Evolutionary conservation across 441 rosid species (phyloP), one percentile per base, ranked within the genome.

Genomic region (Erodium texanum): DNA sequence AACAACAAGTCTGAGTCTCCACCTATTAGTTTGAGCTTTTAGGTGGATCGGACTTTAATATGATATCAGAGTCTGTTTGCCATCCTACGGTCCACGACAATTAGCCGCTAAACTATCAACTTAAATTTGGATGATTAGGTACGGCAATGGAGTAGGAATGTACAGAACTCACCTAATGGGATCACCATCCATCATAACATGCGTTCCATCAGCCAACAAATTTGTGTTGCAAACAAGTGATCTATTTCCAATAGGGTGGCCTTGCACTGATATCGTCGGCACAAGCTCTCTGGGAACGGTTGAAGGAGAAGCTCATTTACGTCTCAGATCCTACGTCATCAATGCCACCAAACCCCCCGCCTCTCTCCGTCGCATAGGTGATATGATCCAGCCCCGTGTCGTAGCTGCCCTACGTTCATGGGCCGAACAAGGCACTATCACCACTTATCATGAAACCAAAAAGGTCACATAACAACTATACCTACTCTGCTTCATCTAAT

Each of bases 111-210:
- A n/a, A n/a, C n/a, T n/a, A n/a, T 27, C 32, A 4, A 27, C 4
- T 1, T 1, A 27, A 27, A 4, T 1, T 27, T 27, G 32, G 32
- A 27, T 27, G 32, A 0, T 16, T 16, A 14, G 16, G 9, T 62
- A 22, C 16, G 81, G 80, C 1, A 77, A 77, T 45, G 84, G 83
- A 19, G 77, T 14, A 34, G 82, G 81, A 29, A 11, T 82, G 75
- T 72, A 68, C 62, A 71, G 68, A 62, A 77, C 66, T 3, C 70
- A 72, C 24, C 78, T 77, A 1, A 76, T 84, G n/a, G 76, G 84
- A 23, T 66, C 72, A 11, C 83, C 84, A 12, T 43, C 83, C 0
- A 68, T 80, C 64, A 78, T 67, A 52, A 72, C 82, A 0, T 80
- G 77, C 67, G 62, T 52, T 24, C 83, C 82, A 19, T 9, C 67